Conservation (phyloP, 1,284 basidiomycete genomes). For the Cryptococcus maquisensis region DNA sequence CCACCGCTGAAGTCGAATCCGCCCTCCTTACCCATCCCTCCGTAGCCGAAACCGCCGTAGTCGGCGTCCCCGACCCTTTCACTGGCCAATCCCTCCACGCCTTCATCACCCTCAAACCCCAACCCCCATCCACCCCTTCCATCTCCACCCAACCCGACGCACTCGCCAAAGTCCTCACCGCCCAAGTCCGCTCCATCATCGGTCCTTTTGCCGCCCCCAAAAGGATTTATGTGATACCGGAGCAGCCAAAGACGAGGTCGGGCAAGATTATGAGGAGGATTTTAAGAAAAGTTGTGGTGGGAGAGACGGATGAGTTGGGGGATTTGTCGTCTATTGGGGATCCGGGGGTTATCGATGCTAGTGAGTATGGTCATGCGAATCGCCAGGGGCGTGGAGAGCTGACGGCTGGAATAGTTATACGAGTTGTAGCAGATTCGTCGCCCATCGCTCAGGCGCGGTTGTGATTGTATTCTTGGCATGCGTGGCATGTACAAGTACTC, state of each 20-base stretch:
- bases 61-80: slow-evolving; percentile 81
- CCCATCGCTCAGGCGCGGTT: too few species aligned
- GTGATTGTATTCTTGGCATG: too few species aligned
- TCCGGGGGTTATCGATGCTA: too few species aligned
- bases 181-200: background rate
- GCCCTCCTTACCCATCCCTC: slow-evolving; percentile 90
- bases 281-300: slow-evolving; percentile 88
- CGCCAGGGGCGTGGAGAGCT: too few species aligned
- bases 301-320: slow-evolving; percentile 79
- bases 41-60: slow-evolving; percentile 93
- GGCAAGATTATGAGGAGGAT: slow-evolving; percentile 94
- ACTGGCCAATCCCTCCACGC: slow-evolving; percentile 72
- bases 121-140: slow-evolving; percentile 66
- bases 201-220: background rate
- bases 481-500: too few species aligned
- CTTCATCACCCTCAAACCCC: slow-evolving; percentile 64
- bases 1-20: slow-evolving; percentile 96
- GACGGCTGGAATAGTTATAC: too few species aligned
- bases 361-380: too few species aligned
- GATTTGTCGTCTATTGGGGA: background rate
- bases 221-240: slow-evolving; percentile 35
- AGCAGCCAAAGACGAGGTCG: slow-evolving; percentile 90
- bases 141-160: slow-evolving; percentile 12
- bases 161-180: background rate
- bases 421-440: too few species aligned